Percentiles rank a stretch among this genome's conserved stretches.
These are phyloP conservation scores for Capsicum chinense DNA, from an alignment of 257 asterid species.

Conservation along the genomic window DNA sequence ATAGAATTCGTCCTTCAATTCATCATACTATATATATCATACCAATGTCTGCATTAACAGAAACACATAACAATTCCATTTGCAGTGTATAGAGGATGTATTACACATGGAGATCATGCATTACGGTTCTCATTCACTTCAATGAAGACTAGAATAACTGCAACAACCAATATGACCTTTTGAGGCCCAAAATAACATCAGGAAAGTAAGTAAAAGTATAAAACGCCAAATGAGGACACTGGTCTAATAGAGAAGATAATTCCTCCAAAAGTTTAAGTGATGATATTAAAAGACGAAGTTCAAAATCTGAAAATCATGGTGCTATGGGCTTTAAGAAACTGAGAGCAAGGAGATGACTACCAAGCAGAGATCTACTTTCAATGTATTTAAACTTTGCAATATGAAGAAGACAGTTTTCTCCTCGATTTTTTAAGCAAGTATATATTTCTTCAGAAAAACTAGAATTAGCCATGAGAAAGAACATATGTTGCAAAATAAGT, in stretches of 20 bases:
- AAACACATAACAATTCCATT: not conserved
- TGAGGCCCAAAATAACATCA: not conserved
- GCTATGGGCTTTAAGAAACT: not conserved
- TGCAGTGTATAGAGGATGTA: not conserved
- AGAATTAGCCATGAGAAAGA: not conserved
- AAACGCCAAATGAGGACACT: not conserved
- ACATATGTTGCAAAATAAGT: not conserved
- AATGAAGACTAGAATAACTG: not conserved
- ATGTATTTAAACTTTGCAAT: not conserved
- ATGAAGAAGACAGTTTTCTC: not conserved
- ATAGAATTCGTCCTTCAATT: not conserved
- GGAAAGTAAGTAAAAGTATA: not conserved
- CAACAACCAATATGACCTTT: not conserved
- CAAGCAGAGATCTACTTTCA: not conserved
- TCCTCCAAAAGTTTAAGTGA: constrained; percentile 10
- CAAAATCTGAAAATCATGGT: not conserved
- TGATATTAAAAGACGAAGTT: not conserved
- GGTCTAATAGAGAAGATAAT: not conserved
- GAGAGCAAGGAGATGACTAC: not conserved
- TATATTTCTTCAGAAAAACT: not conserved
- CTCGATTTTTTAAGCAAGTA: not conserved
- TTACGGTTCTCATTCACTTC: constrained; percentile 4
- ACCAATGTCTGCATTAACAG: not conserved
- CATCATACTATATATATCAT: not conserved
- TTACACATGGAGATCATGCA: not conserved